Conservation (phyloP, 129 eudicot genomes). For the Centaurea solstitialis region DNA sequence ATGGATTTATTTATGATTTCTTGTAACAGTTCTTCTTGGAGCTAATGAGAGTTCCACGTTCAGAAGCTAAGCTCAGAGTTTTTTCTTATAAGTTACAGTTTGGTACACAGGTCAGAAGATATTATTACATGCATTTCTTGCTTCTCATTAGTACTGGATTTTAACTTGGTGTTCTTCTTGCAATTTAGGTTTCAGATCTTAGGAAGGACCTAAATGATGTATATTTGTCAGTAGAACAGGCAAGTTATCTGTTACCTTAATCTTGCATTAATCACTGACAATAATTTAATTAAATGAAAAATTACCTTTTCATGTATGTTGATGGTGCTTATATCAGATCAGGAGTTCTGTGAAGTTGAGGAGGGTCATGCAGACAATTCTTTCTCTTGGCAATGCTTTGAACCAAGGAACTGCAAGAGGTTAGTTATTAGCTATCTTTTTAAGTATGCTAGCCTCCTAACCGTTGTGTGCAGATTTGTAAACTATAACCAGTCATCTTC, state of each 20-base stretch:
- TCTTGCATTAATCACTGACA: background rate
- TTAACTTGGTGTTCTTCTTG: background rate
- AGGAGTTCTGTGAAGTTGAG: constrained; percentile 77
- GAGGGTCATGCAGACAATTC: constrained; percentile 92
- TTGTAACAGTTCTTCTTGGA: constrained; percentile 73
- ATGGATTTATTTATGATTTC: constrained; percentile 17
- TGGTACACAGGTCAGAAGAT: constrained; percentile 60
- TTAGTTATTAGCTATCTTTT: constrained; percentile 32
- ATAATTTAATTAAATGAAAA: background rate
- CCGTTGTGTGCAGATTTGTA: background rate
- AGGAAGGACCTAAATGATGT: constrained; percentile 53
- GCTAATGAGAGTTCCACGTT: constrained; percentile 87
- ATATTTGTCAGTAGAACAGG: constrained; percentile 82
- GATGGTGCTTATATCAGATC: constrained; percentile 63
- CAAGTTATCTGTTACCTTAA: constrained; percentile 15
- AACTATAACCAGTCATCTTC: background rate
- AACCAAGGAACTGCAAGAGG: constrained; percentile 98
- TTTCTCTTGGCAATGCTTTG: constrained; percentile 94
- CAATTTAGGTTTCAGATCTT: constrained; percentile 71
- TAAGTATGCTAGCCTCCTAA: background rate
- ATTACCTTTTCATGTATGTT: constrained; percentile 18
- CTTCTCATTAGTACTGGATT: constrained; percentile 3
- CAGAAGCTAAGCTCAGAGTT: constrained; percentile 82
- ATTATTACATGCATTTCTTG: background rate
- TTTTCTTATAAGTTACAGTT: constrained; percentile 88